phyloP scores from a whole-genome alignment of 2,329 filamentous ascomycete species.

The Talaromyces sp. region DNA sequence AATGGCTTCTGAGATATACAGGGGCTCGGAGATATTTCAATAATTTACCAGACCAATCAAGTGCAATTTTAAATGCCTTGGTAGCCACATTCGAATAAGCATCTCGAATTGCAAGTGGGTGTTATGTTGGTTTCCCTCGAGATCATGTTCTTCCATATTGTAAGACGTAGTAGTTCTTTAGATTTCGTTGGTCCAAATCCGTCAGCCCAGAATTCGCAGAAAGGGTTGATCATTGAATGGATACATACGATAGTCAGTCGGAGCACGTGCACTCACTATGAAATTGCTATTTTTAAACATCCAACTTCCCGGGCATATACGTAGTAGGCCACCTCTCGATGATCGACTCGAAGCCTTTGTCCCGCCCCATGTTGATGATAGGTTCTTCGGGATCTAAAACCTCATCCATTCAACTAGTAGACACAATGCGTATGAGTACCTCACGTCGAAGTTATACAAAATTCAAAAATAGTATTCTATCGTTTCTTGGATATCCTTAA shows the following conservation, averaged over 20 bases:
- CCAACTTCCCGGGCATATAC: no score
- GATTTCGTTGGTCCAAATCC: not conserved
- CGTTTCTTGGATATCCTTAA: not conserved
- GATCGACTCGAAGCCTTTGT: not conserved
- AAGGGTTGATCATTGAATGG: not conserved
- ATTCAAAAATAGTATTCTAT: not conserved
- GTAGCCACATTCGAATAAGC: not conserved
- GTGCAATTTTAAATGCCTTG: not conserved
- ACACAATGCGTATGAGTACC: not conserved
- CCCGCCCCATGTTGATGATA: not conserved
- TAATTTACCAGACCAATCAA: not conserved
- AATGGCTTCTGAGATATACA: not conserved
- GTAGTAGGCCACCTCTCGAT: no score
- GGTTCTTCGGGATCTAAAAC: not conserved
- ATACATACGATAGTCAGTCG: not conserved
- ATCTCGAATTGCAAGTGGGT: not conserved
- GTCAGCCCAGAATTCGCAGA: no score
- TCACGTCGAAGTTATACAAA: not conserved
- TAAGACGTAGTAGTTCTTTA: not conserved
- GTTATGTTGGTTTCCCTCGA: not conserved
- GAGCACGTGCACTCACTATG: not conserved
- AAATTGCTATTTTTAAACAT: slow-evolving; percentile 1
- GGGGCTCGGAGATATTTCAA: not conserved
- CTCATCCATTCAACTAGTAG: not conserved
- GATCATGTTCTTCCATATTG: no score